Evolutionary conservation across 257 asterid species (phyloP).

Genomic region (Solanum paucissectum): DNA sequence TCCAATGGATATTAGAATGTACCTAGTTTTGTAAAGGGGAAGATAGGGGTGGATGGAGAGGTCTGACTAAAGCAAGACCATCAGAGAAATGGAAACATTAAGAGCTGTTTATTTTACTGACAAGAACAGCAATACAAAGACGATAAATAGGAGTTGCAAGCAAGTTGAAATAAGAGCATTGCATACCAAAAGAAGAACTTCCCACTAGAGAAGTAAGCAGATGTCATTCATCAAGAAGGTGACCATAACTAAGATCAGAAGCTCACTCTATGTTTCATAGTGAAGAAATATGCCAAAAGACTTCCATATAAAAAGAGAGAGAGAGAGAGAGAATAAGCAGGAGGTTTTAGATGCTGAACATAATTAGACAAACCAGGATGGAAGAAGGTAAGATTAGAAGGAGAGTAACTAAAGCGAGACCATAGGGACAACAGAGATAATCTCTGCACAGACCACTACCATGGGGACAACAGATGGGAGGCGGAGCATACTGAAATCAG

Average conservation of each 20-base stretch:
- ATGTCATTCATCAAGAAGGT: background rate
- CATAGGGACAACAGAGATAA: background rate
- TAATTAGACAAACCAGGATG: background rate
- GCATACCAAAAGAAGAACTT: background rate
- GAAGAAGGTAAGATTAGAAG: background rate
- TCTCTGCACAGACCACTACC: background rate
- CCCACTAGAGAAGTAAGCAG: background rate
- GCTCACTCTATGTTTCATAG: background rate
- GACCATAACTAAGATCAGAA: background rate
- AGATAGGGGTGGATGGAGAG: background rate
- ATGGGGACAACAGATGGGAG: background rate
- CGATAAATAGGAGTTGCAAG: background rate
- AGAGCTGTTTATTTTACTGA: background rate
- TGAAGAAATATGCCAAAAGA: background rate
- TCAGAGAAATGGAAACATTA: background rate
- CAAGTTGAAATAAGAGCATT: background rate
- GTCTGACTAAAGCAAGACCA: background rate
- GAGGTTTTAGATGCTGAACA: background rate
- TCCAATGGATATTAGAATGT: background rate
- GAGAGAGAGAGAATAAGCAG: background rate
- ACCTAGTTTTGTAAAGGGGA: background rate
- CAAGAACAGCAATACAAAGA: background rate
- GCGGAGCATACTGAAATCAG: background rate
- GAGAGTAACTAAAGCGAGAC: background rate
- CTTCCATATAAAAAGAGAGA: background rate